Evolutionary conservation across 495 filamentous ascomycete genomes (phyloP), one percentile per base, ranked within the genome.

Genomic region (Entonaema liquescens): DNA sequence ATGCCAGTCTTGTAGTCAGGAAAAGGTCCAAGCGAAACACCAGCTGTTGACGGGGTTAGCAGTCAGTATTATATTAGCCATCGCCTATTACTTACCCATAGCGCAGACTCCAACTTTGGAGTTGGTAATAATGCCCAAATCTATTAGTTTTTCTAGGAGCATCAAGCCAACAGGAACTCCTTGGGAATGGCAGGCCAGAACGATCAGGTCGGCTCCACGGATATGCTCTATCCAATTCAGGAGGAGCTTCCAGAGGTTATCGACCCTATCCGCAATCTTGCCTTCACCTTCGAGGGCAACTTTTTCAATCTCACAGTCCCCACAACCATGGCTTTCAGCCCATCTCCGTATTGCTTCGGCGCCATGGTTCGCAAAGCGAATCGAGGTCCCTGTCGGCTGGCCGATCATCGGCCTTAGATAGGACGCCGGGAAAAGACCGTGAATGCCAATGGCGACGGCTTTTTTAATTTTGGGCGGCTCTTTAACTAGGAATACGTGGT

Each of bases 261-360:
- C 91, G 2, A 98, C 93, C 19, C 95, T 88, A 58, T 98, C 94
- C 3, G 87, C 86, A 31, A 99, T 95, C 76, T 91, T 93, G n/a
- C 95, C 95, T 81, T 99, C 95, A n/a, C 95, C 95, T 83, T 98
- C 95, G 4, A 99, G 84, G 15, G 95, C 93, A 5, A 98, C 90
- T 73, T 96, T 97, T 71, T 97, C 93, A 55, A 99, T 91, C 70
- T 89, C 86, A 53, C 86, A 86, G 52, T 87, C 84, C 3, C 83
- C 81, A 40, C 90, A 90, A 31, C 88, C 87, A 60, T 91, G 88
- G 53, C 82, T 81, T 44, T 91, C 88, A 1, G 90, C 86, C 91
- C 93, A 99, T 63, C 90, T 86, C 62, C 89, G 86, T 69, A 99
- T 94, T 1, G 95, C 89, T 28, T 90, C 88, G 13, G 93, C 93